Evolutionary conservation across 73 alveolate species (phyloP), one percentile per base, ranked within the genome.

Genomic region (Breviolum minutum): DNA sequence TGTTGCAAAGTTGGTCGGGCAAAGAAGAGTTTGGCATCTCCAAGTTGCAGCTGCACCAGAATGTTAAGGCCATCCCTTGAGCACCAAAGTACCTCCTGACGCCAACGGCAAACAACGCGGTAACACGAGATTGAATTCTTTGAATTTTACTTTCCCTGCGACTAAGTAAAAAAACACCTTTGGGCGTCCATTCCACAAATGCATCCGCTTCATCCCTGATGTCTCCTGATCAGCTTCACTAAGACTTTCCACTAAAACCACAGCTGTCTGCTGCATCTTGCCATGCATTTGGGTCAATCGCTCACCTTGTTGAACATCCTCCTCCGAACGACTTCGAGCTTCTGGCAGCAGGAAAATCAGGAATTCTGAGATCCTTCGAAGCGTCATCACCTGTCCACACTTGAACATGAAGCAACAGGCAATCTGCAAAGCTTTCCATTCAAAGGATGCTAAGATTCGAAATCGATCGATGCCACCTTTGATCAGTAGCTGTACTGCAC

Each of bases 201-300:
- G 54, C 54, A 40, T 40, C 54, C 54, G 54, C 54, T 40, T 40
- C n/a, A n/a, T n/a, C 54, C 54, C 54, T 40, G 54, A 40, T 40
- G 4, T 22, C 77, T 80, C 88, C 27, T 40, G 88, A 29, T 80
- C 88, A 80, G 63, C 63, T 48, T 40, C 88, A 16, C 69, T 64
- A 11, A 80, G 27, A 30, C 68, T 80, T 68, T 80, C 88, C 63
- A 80, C 88, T 6, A 80, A 29, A 24, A 80, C 88, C 17, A 80
- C 68, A 6, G 88, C 88, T 40, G 88, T 40, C 88, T 80, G 88
- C 19, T 80, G 88, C 5, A 80, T 14, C 88, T 80, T 48, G 68
- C 88, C 88, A 80, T 80, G 88, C 88, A 80, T 8, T 80, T 48
- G 88, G 69, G 88, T 80, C 88, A 80, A 80, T 13, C 69, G 88